Conservation (phyloP, 768 basidiomycete genomes). For the Tricholoma terreum region DNA sequence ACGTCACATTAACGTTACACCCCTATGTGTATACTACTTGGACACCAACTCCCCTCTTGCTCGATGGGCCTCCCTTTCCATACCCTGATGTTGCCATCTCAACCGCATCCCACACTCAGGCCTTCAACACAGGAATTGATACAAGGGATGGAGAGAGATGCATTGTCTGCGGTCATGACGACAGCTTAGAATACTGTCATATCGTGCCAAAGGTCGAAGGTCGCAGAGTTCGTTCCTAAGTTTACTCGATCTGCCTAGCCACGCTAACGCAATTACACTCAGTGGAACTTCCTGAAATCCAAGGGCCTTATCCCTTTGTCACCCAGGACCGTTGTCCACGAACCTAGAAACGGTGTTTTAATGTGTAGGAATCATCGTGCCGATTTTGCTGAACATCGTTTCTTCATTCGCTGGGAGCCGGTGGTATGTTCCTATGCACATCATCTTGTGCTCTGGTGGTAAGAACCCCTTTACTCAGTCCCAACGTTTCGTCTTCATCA, state of each 20-base stretch:
- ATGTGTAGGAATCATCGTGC: not conserved
- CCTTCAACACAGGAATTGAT: not conserved
- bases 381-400: not conserved
- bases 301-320: not conserved
- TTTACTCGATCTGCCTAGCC: not conserved
- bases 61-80: not conserved
- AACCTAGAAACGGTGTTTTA: not conserved
- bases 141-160: not conserved
- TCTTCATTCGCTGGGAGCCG: not conserved
- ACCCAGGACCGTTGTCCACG: not conserved
- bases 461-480: not conserved
- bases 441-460: not conserved
- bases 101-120: not conserved
- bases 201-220: not conserved
- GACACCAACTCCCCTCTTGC: not conserved
- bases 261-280: not conserved
- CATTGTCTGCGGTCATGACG: not conserved
- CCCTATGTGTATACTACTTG: no score
- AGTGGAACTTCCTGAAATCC: not conserved
- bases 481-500: not conserved
- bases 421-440: not conserved
- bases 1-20: no score
- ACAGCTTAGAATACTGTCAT: not conserved
- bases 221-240: not conserved
- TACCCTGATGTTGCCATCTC: not conserved